Base-by-base conservation (phyloP, 352 stramenopile species). In the Albugo laibachii region DNA sequence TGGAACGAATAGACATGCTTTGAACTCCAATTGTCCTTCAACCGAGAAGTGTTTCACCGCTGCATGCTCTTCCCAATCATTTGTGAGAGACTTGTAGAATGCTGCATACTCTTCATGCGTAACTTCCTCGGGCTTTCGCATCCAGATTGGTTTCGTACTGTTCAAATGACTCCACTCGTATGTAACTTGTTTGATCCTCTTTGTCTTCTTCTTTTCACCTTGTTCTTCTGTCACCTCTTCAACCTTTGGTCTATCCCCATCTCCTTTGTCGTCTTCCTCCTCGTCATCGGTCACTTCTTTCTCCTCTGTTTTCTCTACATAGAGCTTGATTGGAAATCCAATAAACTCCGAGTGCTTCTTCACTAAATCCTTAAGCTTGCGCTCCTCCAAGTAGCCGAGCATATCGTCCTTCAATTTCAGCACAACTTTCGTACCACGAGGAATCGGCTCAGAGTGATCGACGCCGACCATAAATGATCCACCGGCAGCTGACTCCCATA, bases 301-400 rank as follows among this genome's bases (percentile, higher is more conserved):
- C 69, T 99, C 96, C 48, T 89, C 95, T 48, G 93, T 98, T 91
- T 99, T 99, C 69, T 99, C 94, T 14, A 97, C 95, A 66, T 98
- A 97, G 13, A 99, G 83, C 73, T 97, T 97, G 72, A 99, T 98
- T 31, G 94, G 93, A 89, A 99, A 99, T 45, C 92, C 88, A 79
- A 99, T 98, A 76, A 99, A 99, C 72, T 99, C 95, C 8, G 88
- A 98, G 76, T 99, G 95, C 76, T 98, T 99, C 87, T 98, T 98
- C 42, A 99, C 93, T 24, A 99, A 69, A 65, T 99, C 94, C 70
- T 98, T 98, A 48, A 98, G 69, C 60, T 95, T 93, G 62, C 85
- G 84, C 69, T 99, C 94, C 66, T 99, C 95, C 1, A 99, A 65
- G 79, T 98, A 99, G 66, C 99, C 95, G 6, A 89, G 80, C 93